Evolutionary conservation across 1,139 yeast genomes (phyloP).

Genomic region (Geotrichum europaeum): DNA sequence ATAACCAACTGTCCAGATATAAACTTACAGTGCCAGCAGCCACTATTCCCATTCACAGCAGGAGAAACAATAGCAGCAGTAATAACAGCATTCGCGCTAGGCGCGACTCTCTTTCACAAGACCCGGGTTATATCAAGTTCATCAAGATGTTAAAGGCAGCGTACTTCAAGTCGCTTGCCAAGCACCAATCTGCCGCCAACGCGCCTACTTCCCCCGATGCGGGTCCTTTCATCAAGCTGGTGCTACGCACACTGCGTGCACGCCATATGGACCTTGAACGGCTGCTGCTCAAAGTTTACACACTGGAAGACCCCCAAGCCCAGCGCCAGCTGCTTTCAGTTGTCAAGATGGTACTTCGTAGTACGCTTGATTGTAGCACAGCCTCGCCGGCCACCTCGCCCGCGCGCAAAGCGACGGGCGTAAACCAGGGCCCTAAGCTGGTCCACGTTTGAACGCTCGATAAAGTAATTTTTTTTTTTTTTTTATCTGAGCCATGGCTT

Average conservation of each 20-base stretch:
- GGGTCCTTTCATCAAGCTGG: not conserved
- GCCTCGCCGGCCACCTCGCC: not conserved
- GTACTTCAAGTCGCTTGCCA: not conserved
- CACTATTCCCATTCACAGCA: not conserved
- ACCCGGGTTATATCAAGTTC: not conserved
- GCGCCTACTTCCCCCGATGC: not conserved
- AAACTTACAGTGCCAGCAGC: not conserved
- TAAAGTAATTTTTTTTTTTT: no score
- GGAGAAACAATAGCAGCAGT: not conserved
- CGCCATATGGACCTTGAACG: not conserved
- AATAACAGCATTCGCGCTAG: not conserved
- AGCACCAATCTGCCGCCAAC: not conserved
- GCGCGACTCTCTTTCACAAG: not conserved
- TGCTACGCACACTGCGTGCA: not conserved
- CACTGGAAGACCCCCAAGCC: not conserved
- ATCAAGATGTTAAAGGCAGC: not conserved
- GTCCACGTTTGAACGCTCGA: not conserved
- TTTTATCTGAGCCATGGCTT: not conserved
- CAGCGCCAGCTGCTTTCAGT: not conserved
- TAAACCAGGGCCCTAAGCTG: not conserved
- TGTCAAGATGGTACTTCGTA: not conserved
- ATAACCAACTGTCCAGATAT: not conserved
- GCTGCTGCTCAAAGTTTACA: not conserved
- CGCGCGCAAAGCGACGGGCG: not conserved
- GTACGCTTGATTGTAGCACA: not conserved